A percentile compares a stretch with the other conserved stretches of the same genome.
phyloP scores from a whole-genome alignment of 2,329 filamentous ascomycete genomes.

The Beauveria scarabaeidicola region DNA sequence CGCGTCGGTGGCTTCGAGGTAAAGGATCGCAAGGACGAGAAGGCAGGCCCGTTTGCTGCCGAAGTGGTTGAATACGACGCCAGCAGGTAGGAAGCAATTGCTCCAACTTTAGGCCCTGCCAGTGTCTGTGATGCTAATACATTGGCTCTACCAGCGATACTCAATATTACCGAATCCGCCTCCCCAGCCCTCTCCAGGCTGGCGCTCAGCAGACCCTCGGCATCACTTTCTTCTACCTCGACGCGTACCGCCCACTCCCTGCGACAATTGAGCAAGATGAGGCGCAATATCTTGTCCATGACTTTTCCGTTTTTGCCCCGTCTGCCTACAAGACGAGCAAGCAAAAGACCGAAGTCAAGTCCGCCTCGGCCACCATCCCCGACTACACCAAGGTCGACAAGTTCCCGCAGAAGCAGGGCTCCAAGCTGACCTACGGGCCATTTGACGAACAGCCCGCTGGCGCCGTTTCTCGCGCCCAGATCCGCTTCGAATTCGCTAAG shows the following conservation, averaged over 20 bases:
- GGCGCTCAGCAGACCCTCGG: slow-evolving; percentile 75
- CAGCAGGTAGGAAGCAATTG: slow-evolving; percentile 39
- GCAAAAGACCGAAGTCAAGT: slow-evolving; percentile 96
- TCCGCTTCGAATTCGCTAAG: slow-evolving; percentile 94
- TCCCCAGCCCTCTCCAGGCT: slow-evolving; percentile 67
- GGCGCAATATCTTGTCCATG: slow-evolving; percentile 77
- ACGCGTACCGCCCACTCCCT: slow-evolving; percentile 72
- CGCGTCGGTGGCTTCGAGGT: slow-evolving; percentile 82
- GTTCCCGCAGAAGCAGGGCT: slow-evolving; percentile 71
- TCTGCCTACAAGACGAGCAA: slow-evolving; percentile 80
- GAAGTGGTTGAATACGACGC: slow-evolving; percentile 58
- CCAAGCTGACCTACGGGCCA: slow-evolving; percentile 81
- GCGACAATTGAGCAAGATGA: slow-evolving; percentile 75
- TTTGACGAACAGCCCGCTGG: slow-evolving; percentile 78
- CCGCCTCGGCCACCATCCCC: slow-evolving; percentile 66
- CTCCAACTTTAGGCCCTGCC: background rate
- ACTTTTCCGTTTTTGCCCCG: slow-evolving; percentile 75
- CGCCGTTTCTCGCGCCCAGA: slow-evolving; percentile 59
- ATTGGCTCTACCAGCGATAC: slow-evolving; percentile 43
- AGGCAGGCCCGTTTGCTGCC: slow-evolving; percentile 57
- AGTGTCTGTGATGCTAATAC: slow-evolving; percentile 12
- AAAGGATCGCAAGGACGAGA: slow-evolving; percentile 77
- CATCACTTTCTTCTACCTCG: slow-evolving; percentile 76
- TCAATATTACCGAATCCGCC: slow-evolving; percentile 77
- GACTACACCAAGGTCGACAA: slow-evolving; percentile 72